Evolutionary conservation across 345 rosid species (phyloP), one percentile per base, ranked within the genome.

Genomic region (Populus tremula): DNA sequence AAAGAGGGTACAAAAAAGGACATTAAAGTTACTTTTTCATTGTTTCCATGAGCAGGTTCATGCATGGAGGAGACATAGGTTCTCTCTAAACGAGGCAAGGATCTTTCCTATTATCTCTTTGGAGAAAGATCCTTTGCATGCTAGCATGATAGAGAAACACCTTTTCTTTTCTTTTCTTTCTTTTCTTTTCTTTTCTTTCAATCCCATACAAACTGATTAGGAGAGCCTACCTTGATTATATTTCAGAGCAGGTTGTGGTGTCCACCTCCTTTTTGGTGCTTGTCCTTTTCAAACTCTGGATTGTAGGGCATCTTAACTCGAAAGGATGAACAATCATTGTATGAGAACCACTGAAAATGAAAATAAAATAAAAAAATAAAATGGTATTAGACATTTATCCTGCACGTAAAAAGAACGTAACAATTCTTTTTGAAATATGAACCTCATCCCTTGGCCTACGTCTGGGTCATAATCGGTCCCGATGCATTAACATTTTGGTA

Each of bases 271-370:
- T 76, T 78, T 77, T 81, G 71, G 79, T 79, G 91, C 77, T 76
- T 81, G 89, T 88, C 90, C 82, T 49, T 78, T 78, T 86, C 90
- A 80, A 50, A 39, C 33, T 77, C 77, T 77, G 77, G 66, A 79
- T 72, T 82, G 62, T 36, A 76, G 70, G 62, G 79, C 81, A 76
- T 71, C 79, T 67, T 53, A 74, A 72, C 74, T 82, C 68, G 12
- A 41, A 74, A 79, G 29, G 85, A 75, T 82, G 76, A 79, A 69
- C 82, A 61, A 76, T 82, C 87, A 76, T 77, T 87, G 85, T 82
- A 77, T 76, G 54, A 75, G 67, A 82, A 70, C 83, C 71, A 70
- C 79, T 78, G 84, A 77, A 80, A 77, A 17, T 35, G 13, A 77
- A n/a, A 74, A 76, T 29, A 62, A 33, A 33, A 33, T 0, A 33